Conservation (phyloP, 306 rosid genomes). For the Psophocarpus tetragonolobus region DNA sequence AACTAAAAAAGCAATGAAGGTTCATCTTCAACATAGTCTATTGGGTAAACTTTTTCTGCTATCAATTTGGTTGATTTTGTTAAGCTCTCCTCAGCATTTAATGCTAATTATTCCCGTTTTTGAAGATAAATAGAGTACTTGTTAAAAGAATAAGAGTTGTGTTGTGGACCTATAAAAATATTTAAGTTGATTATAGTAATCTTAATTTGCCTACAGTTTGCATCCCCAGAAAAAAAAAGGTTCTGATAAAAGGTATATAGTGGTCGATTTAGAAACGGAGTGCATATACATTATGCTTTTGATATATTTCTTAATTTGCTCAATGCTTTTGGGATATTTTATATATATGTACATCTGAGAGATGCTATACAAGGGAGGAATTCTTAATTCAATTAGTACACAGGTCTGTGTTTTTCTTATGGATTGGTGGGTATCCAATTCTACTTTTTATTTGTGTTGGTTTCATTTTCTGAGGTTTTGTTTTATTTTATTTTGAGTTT, state of each 20-base stretch:
- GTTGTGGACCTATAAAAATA: too few species aligned
- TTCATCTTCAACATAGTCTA: slow-evolving; percentile 2
- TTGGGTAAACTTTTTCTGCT: neutral
- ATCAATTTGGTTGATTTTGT: neutral
- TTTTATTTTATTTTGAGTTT: neutral
- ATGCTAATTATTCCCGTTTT: neutral
- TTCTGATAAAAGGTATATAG: neutral
- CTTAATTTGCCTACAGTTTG: neutral
- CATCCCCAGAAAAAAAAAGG: neutral
- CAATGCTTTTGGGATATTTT: slow-evolving; percentile 6
- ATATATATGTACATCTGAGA: neutral
- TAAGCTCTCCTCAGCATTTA: neutral
- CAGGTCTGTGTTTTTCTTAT: slow-evolving; percentile 19
- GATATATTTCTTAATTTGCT: neutral
- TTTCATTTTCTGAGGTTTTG: neutral
- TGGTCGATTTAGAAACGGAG: neutral
- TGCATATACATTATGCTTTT: neutral
- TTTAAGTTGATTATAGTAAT: neutral
- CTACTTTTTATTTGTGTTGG: neutral
- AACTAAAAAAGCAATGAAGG: slow-evolving; percentile 28
- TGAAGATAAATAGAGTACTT: neutral
- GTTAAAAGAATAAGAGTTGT: neutral
- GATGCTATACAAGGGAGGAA: slow-evolving; percentile 17
- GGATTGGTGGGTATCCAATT: slow-evolving; percentile 35
- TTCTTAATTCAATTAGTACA: neutral